Evolutionary conservation across 345 rosid genomes (phyloP), one percentile per base, ranked within the genome.

Genomic region (Erysimum cheiranthoides): DNA sequence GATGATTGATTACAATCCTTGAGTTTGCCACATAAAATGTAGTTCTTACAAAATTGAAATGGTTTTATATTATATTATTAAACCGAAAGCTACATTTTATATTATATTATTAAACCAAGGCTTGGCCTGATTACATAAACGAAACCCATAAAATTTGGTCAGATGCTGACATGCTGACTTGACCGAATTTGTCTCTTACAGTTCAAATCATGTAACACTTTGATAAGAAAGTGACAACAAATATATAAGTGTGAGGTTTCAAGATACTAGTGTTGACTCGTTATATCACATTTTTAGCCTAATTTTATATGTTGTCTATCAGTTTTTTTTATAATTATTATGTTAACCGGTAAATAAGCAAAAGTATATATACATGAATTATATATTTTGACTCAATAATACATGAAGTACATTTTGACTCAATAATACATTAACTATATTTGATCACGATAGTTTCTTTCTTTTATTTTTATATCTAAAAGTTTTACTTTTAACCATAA

Each of bases 241-340:
- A 36, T 10, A 57, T 66, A 74, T 56, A 73, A 27, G 52, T 47
- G 25, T 74, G 42, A 47, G 72, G 31, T 66, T 57, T 66, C 34
- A 47, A 74, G 59, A 66, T 66, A 35, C n/a, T 57, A 56, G 38
- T 74, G 66, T 74, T 74, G 78, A 57, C 60, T 73, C 58, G 65
- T 40, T 64, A 42, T 53, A 53, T 54, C 77, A 64, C 57, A 53
- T 73, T 40, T 56, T 63, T 63, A n/a, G 35, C 56, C 52, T 72
- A 36, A 43, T 35, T 12, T 21, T 35, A 17, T 71, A 13, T 10
- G 39, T 64, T n/a, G 39, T 68, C 51, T 46, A 18, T 27, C 1
- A n/a, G n/a, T 4, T 42, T 10, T 18, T 72, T 61, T 59, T 25
- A 25, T 21, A 21, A 21, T 21, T 21, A 11, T 32, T 38, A 25